Evolutionary conservation across 2,329 filamentous ascomycete species (phyloP), one percentile per base, ranked within the genome.

Genomic region (Chrysosporium keratinophilum): DNA sequence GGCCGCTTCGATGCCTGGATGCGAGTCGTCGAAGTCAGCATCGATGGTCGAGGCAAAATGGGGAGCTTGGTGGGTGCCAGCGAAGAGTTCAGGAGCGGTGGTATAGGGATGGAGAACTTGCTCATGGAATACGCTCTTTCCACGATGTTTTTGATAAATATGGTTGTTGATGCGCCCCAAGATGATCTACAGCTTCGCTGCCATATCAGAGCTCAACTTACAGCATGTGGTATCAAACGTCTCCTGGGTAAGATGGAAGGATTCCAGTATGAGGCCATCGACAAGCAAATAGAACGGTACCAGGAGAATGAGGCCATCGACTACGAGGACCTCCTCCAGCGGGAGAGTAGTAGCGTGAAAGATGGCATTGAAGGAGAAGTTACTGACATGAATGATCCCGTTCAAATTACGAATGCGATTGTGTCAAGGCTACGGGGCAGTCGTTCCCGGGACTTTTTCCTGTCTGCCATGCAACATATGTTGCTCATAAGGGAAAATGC

Each of bases 111-210:
- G 84, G 93, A 98, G 78, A 97, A 97, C 70, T 76, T 96, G 64
- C 79, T 98, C 52, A 97, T 98, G 93, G 93, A 98, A 78, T 98
- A 98, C 66, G 91, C 90, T 39, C 88, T 97, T 47, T 88, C 91
- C 34, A 95, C 90, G 1, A 80, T 98, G 64, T 89, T 97, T 67
- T 78, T 98, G 65, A 82, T 97, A 76, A 98, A 97, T 73, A 95
- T 94, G 85, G 80, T 97, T 62, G 83, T 98, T 57, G 93, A 97
- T 70, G 88, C 89, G 2, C 86, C 90, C 0, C 87, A 94, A 65
- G 80, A 82, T 62, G 93, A 98, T 65, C 75, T 98, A 60, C 88
- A 95, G 71, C 75, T 97, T 59, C 83, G 93, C 66, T 87, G 94
- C 67, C 93, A 97, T 71, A 90, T 97, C 65, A 82, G 93, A 59